Evolutionary conservation across 1,284 basidiomycete genomes (phyloP).

Genomic region (Ganoderma resinaceum): DNA sequence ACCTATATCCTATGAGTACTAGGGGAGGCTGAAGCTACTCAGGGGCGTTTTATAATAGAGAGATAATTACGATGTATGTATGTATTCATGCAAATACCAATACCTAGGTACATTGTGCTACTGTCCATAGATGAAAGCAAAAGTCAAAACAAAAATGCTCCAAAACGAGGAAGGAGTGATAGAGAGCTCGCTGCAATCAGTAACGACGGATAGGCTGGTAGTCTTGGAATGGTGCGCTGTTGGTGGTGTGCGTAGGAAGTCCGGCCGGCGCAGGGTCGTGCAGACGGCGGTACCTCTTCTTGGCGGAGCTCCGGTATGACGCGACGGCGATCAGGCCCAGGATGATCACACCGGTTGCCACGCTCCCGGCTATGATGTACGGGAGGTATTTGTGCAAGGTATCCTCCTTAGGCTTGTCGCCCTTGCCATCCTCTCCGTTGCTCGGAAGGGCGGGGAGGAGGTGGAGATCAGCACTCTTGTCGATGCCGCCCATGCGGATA

Average conservation of each 20-base stretch:
- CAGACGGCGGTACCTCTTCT: constrained; percentile 41
- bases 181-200: constrained; percentile 18
- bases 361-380: constrained; percentile 42
- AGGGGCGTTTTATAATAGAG: not conserved
- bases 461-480: constrained; percentile 50
- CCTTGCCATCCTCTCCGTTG: constrained; percentile 22
- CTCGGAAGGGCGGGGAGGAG: constrained; percentile 55
- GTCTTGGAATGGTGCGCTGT: constrained; percentile 40
- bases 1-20: not conserved
- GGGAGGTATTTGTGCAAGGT: constrained; percentile 40
- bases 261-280: constrained; percentile 41
- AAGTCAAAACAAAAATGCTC: not conserved
- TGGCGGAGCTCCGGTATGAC: constrained; percentile 42
- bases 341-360: constrained; percentile 34
- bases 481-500: constrained; percentile 54
- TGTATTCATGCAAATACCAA: constrained; percentile 6
- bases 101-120: constrained; percentile 12
- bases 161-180: constrained; percentile 8
- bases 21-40: not conserved
- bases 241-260: constrained; percentile 24
- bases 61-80: constrained; percentile 20
- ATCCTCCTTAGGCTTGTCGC: constrained; percentile 22
- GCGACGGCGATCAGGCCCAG: constrained; percentile 32
- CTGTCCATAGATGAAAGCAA: constrained; percentile 17
- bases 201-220: constrained; percentile 40